Conservation (phyloP, 1,284 basidiomycete genomes). For the Trichosporon sp. region DNA sequence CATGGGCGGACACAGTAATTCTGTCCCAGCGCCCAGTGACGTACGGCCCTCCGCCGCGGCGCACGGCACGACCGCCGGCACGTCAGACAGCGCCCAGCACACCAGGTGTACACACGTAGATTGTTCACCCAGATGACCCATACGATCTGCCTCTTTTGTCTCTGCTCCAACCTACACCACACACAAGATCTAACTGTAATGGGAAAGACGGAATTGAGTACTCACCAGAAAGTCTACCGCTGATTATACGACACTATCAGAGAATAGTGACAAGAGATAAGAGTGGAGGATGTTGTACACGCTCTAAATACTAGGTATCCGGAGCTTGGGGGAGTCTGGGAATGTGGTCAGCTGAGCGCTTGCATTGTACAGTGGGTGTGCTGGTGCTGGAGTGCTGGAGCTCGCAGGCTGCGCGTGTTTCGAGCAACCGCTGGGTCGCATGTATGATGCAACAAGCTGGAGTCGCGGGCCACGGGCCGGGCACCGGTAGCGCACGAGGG, state of each 20-base stretch:
- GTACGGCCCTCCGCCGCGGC: neutral
- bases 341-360: conserved; percentile 1
- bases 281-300: neutral
- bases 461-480: conserved; percentile 10
- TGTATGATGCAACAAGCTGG: neutral
- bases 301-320: conserved; percentile 8
- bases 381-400: neutral
- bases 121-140: neutral
- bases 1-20: neutral
- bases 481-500: neutral
- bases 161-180: neutral
- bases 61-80: neutral
- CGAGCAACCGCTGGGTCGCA: neutral
- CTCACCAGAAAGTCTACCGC: conserved; percentile 2
- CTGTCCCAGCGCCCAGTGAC: neutral
- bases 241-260: neutral
- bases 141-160: neutral
- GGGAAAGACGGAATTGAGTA: neutral
- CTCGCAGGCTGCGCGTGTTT: neutral
- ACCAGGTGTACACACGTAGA: neutral
- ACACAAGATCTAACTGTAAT: neutral
- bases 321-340: conserved; percentile 9
- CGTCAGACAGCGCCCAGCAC: neutral
- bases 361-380: neutral
- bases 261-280: neutral